Percentiles rank a stretch among this genome's conserved stretches.
phyloP scores from a whole-genome alignment of 2,329 filamentous ascomycete species.

The Colletotrichum gigasporum region DNA sequence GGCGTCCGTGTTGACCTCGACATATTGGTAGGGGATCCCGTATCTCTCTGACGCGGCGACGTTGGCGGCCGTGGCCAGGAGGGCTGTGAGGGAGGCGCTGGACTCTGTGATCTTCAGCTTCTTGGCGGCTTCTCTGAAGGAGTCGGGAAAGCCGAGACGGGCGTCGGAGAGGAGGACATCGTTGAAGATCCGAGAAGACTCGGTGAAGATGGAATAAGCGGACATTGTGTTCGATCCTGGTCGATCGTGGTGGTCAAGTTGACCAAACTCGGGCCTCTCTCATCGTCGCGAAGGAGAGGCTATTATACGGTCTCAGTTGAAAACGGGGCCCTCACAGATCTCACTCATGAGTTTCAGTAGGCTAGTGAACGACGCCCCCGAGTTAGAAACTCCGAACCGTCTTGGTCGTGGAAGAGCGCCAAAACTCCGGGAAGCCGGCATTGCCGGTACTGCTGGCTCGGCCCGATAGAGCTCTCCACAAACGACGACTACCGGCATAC shows the following conservation, averaged over 20 bases:
- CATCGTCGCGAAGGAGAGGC: too few relatives aligned
- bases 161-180: slow-evolving; percentile 5
- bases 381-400: background rate
- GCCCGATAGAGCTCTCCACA: too few relatives aligned
- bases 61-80: slow-evolving; percentile 34
- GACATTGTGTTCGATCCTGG: too few relatives aligned
- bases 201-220: too few relatives aligned
- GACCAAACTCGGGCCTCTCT: too few relatives aligned
- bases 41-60: slow-evolving; percentile 21
- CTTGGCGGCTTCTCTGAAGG: slow-evolving; percentile 1
- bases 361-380: too few relatives aligned
- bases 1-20: slow-evolving; percentile 28
- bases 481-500: too few relatives aligned
- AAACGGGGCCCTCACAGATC: too few relatives aligned
- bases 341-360: too few relatives aligned
- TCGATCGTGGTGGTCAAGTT: too few relatives aligned
- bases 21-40: slow-evolving; percentile 14
- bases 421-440: background rate
- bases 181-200: slow-evolving; percentile 3
- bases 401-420: background rate
- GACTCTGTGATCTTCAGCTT: slow-evolving; percentile 50
- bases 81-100: slow-evolving; percentile 48
- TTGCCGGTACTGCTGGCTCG: background rate
- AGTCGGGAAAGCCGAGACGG: background rate
- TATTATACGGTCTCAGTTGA: too few relatives aligned